These are phyloP conservation scores for Tylopilus sp. DNA, from an alignment of 1,284 basidiomycete genomes.

Conservation along the genomic window DNA sequence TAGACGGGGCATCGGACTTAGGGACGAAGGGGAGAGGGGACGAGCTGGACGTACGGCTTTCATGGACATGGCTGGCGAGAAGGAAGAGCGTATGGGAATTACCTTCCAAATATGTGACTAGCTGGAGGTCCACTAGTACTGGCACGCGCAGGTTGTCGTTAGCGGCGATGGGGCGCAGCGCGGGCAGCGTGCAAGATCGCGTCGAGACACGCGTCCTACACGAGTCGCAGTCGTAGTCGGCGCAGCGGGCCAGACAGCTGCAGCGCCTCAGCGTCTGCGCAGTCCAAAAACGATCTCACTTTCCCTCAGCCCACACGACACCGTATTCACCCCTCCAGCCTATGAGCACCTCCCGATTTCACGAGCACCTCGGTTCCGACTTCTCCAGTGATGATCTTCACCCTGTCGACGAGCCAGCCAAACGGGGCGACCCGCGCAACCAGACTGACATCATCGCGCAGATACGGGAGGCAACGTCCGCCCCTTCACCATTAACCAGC, in stretches of 20 bases:
- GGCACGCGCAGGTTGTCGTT: too few relatives aligned
- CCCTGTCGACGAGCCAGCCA: slow-evolving; percentile 8
- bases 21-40: background rate
- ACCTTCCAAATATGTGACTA: slow-evolving; percentile 19
- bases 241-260: background rate
- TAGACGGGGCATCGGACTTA: slow-evolving; percentile 25
- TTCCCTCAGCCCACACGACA: slow-evolving; percentile 2
- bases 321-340: background rate
- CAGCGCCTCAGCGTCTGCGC: slow-evolving; percentile 10
- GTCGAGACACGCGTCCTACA: slow-evolving; percentile 18
- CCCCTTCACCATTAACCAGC: slow-evolving; percentile 29
- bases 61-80: slow-evolving; percentile 51
- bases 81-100: slow-evolving; percentile 17
- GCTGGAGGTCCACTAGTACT: too few relatives aligned
- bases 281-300: slow-evolving; percentile 3
- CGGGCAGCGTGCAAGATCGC: background rate
- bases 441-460: slow-evolving; percentile 33
- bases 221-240: slow-evolving; percentile 9
- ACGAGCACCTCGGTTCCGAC: slow-evolving; percentile 29
- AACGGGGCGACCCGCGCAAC: slow-evolving; percentile 2
- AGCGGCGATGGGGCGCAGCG: background rate
- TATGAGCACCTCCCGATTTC: slow-evolving; percentile 32
- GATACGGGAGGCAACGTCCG: slow-evolving; percentile 35
- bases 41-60: slow-evolving; percentile 55
- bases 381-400: slow-evolving; percentile 9